These are phyloP conservation scores for Physocladia obscura DNA, from an alignment of 192 early-diverging fungal genomes.

Conservation along the genomic window DNA sequence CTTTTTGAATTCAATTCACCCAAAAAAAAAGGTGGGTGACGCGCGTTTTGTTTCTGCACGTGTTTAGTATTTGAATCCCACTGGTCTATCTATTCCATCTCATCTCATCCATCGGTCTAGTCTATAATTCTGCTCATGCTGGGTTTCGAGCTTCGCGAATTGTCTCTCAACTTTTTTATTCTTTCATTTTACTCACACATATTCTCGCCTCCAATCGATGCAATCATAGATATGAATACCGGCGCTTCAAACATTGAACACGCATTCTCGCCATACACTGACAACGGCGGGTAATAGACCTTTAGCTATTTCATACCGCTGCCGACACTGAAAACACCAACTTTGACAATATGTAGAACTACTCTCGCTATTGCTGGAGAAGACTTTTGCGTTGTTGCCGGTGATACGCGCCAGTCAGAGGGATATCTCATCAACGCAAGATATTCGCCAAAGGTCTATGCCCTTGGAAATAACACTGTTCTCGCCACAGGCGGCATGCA, in stretches of 20 bases:
- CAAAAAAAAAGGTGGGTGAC: no score
- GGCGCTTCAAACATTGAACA: slow-evolving; percentile 64
- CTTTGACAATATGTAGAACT: slow-evolving; percentile 61
- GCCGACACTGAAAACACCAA: neutral
- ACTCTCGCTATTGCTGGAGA: slow-evolving; percentile 90
- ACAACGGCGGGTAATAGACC: slow-evolving; percentile 67
- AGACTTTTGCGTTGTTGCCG: slow-evolving; percentile 91
- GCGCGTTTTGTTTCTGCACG: no score
- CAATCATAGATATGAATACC: no score
- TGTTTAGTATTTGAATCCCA: no score
- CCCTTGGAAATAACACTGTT: slow-evolving; percentile 71
- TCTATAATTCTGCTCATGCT: no score
- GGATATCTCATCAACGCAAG: slow-evolving; percentile 95
- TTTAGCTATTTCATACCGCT: neutral
- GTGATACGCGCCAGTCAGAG: slow-evolving; percentile 92
- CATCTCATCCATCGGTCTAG: no score
- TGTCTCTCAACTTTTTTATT: no score
- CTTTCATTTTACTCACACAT: no score
- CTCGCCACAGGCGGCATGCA: slow-evolving; percentile 84
- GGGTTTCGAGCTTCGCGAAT: no score
- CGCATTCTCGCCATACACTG: slow-evolving; percentile 86
- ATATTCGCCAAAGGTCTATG: slow-evolving; percentile 85
- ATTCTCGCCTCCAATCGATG: no score
- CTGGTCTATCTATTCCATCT: no score
- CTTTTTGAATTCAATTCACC: no score